Percentiles rank a stretch among this genome's conserved stretches.
Conservation (phyloP, 495 filamentous ascomycete species). For the Astrocystis sublimbata region DNA sequence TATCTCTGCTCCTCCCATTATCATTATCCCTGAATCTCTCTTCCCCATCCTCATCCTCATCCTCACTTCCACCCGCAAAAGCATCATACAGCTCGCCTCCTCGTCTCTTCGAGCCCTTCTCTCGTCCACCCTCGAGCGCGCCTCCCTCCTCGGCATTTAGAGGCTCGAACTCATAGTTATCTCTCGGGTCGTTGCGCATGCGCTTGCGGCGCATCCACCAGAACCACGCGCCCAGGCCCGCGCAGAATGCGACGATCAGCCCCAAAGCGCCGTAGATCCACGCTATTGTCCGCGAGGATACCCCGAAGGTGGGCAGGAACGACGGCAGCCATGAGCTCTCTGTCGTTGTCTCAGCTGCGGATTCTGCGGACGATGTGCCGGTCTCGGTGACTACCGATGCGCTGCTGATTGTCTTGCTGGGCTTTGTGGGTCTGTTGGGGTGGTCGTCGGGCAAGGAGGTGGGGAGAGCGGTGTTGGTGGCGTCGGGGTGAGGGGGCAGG, state of each 20-base stretch:
- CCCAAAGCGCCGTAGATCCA: slow-evolving; percentile 92
- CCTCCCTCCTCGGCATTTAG: slow-evolving; percentile 79
- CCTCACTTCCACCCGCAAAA: slow-evolving; percentile 74
- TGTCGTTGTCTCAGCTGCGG: slow-evolving; percentile 40
- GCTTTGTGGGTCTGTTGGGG: slow-evolving; percentile 72
- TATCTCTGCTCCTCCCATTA: no score
- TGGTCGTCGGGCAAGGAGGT: slow-evolving; percentile 65
- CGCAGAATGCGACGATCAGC: slow-evolving; percentile 84
- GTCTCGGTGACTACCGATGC: slow-evolving; percentile 46
- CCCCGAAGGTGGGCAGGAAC: slow-evolving; percentile 94
- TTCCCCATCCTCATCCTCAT: slow-evolving; percentile 70
- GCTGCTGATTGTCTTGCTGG: slow-evolving; percentile 37
- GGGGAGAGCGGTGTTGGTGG: slow-evolving; percentile 33
- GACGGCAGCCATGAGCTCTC: slow-evolving; percentile 72
- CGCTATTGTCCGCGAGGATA: slow-evolving; percentile 81
- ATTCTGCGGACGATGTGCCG: slow-evolving; percentile 31
- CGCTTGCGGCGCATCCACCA: slow-evolving; percentile 75
- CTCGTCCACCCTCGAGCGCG: slow-evolving; percentile 39
- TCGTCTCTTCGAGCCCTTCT: slow-evolving; percentile 51
- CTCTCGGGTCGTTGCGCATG: slow-evolving; percentile 68
- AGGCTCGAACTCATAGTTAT: slow-evolving; percentile 94
- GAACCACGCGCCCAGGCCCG: slow-evolving; percentile 75
- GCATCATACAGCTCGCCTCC: slow-evolving; percentile 91
- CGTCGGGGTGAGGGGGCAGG: slow-evolving; percentile 25
- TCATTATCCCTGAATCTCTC: slow-evolving; percentile 66